Percentiles rank a stretch among this genome's conserved stretches.
Evolutionary conservation across 306 rosid genomes (phyloP).

Genomic region (Chamaecrista fasciculata): DNA sequence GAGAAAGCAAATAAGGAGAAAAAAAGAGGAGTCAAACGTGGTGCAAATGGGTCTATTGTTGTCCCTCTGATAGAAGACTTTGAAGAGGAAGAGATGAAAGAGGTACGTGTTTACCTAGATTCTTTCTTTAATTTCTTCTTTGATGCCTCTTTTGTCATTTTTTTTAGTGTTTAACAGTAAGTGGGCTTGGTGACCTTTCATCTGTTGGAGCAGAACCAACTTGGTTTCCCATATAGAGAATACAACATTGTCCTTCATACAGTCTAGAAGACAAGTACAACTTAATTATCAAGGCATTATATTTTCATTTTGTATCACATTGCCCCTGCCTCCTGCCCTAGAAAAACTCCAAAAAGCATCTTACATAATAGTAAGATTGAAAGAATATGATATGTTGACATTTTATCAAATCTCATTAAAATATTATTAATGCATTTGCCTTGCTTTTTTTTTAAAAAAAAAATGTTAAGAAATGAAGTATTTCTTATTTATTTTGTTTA

Average conservation of each 20-base stretch:
- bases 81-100: conserved; percentile 72
- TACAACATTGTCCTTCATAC: not conserved
- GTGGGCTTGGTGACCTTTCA: conserved; percentile 18
- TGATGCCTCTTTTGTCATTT: not conserved
- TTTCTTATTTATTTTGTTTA: not conserved
- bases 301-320: not conserved
- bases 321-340: not conserved
- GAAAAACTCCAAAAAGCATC: conserved; percentile 3
- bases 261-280: not conserved
- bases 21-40: conserved; percentile 63
- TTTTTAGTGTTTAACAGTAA: not conserved
- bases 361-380: not conserved
- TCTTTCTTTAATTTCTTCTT: conserved; percentile 8
- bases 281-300: not conserved
- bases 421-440: not conserved
- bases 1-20: conserved; percentile 66
- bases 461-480: too few relatives aligned
- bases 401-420: not conserved
- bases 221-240: conserved; percentile 12
- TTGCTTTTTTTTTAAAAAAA: not conserved
- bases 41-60: conserved; percentile 45
- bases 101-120: conserved; percentile 42
- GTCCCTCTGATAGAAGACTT: conserved; percentile 75
- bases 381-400: not conserved
- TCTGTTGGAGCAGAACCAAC: conserved; percentile 5